A percentile compares a stretch with the other conserved stretches of the same genome.
These are phyloP conservation scores for Kingdonia uniflora DNA, from an alignment of 164 flowering plant genomes.

Conservation along the genomic window DNA sequence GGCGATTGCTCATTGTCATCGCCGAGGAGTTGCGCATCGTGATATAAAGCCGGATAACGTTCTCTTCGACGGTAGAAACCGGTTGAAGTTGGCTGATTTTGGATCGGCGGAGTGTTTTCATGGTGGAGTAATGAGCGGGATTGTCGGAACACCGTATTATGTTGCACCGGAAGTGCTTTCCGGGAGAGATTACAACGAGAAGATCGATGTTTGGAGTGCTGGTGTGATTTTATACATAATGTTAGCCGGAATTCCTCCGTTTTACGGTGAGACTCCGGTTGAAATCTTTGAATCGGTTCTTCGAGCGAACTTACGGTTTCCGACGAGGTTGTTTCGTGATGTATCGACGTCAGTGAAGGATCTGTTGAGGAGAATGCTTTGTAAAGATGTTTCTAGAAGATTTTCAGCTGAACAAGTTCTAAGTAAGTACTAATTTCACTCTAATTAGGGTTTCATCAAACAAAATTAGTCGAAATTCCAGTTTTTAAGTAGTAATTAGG, in stretches of 20 bases:
- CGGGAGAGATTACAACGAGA: slow-evolving; percentile 61
- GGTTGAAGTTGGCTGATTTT: slow-evolving; percentile 52
- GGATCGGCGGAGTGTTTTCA: slow-evolving; percentile 60
- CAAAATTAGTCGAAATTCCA: no score
- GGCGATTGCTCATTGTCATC: slow-evolving; percentile 50
- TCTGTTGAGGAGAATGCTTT: slow-evolving; percentile 57
- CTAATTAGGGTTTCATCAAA: no score
- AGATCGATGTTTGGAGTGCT: slow-evolving; percentile 77
- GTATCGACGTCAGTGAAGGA: slow-evolving; percentile 67
- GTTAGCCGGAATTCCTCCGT: slow-evolving; percentile 71
- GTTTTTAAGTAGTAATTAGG: not conserved
- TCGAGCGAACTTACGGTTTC: slow-evolving; percentile 61
- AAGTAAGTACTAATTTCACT: no score
- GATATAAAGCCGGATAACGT: slow-evolving; percentile 75
- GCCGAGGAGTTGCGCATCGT: slow-evolving; percentile 44
- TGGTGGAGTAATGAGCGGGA: slow-evolving; percentile 31
- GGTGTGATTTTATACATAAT: slow-evolving; percentile 73
- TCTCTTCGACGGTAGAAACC: slow-evolving; percentile 29
- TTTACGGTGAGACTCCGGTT: slow-evolving; percentile 49
- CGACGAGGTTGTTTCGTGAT: slow-evolving; percentile 33
- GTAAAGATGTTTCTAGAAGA: slow-evolving; percentile 53
- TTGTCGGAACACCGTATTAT: slow-evolving; percentile 84
- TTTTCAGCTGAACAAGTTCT: slow-evolving; percentile 79
- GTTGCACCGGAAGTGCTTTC: slow-evolving; percentile 78
- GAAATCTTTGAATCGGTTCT: slow-evolving; percentile 65